phyloP scores from a whole-genome alignment of 768 basidiomycete genomes.

The Termitomyces sp. region DNA sequence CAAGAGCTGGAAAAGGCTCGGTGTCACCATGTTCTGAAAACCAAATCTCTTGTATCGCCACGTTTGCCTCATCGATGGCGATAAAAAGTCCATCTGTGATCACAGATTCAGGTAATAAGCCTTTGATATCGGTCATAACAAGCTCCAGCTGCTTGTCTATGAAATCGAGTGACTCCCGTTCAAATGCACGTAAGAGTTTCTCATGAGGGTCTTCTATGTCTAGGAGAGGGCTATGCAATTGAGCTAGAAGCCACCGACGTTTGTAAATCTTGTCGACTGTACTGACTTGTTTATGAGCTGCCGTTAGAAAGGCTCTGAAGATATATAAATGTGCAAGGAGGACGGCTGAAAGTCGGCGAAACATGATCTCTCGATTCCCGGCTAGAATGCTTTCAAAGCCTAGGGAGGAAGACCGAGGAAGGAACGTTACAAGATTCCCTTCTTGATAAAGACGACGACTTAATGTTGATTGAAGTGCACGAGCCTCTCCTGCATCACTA shows the following conservation, averaged over 20 bases:
- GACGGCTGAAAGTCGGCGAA: background rate
- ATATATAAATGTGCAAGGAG: background rate
- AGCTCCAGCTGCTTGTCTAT: background rate
- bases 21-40: background rate
- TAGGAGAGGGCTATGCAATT: background rate
- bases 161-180: background rate
- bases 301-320: background rate
- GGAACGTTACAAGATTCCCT: background rate
- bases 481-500: background rate
- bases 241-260: background rate
- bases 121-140: background rate
- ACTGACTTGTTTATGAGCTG: background rate
- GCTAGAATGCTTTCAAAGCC: background rate
- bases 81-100: background rate
- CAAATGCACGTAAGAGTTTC: background rate
- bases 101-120: background rate
- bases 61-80: background rate
- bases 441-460: background rate
- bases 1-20: background rate
- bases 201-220: background rate
- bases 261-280: background rate
- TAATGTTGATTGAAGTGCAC: background rate
- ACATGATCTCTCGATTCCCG: background rate
- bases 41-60: background rate
- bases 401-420: background rate